phyloP scores from a whole-genome alignment of 2,329 filamentous ascomycete species.

The Rhinocladiella similis region DNA sequence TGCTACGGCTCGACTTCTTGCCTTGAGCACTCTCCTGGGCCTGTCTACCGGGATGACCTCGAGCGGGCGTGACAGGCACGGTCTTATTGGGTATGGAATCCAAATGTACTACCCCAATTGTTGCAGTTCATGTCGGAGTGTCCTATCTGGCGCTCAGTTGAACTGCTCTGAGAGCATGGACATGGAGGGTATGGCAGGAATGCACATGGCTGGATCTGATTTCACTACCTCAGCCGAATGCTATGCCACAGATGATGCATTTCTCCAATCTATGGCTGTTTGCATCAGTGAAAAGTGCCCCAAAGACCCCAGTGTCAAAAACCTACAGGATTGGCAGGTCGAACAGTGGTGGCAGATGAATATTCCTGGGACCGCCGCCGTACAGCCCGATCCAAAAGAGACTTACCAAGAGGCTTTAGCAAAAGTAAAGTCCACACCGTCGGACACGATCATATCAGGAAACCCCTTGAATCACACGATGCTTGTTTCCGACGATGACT shows the following conservation, averaged over 20 bases:
- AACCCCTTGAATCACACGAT: background rate
- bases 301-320: constrained; percentile 14
- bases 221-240: constrained; percentile 30
- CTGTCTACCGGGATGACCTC: background rate
- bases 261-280: constrained; percentile 33
- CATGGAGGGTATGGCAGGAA: constrained; percentile 24
- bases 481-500: constrained; percentile 1
- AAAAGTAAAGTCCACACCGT: background rate
- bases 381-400: constrained; percentile 5
- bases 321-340: constrained; percentile 15
- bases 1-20: no score
- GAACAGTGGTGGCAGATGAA: constrained; percentile 17
- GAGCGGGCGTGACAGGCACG: constrained; percentile 17
- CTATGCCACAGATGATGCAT: constrained; percentile 32
- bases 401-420: constrained; percentile 2
- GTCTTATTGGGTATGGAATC: constrained; percentile 35
- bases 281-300: constrained; percentile 33
- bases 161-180: constrained; percentile 28
- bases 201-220: constrained; percentile 24
- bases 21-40: no score
- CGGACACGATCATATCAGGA: background rate
- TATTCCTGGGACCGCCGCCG: constrained; percentile 12
- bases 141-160: constrained; percentile 32
- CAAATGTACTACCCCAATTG: constrained; percentile 32
- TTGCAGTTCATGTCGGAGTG: constrained; percentile 33